Base-by-base conservation (phyloP, 2,329 filamentous ascomycete species). In the Elsinoe perseae region DNA sequence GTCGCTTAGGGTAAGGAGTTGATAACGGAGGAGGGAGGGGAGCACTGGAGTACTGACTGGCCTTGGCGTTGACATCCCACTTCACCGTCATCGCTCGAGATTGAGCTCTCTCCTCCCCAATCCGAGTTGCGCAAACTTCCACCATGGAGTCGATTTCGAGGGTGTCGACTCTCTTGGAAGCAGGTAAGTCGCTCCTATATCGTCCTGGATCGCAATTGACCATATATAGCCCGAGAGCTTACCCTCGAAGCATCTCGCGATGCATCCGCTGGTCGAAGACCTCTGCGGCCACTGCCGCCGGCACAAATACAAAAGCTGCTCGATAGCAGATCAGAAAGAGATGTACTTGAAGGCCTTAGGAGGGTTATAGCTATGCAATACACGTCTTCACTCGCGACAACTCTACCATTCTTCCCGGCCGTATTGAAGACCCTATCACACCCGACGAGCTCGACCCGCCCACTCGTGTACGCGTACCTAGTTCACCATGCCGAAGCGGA, bases 391-490 rank as follows among this genome's bases (percentile, higher is more conserved):
- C 84, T 87, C 64, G 88, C 95, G 69, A 86, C 89, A 63, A 95
- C 90, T 57, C 79, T 95, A 2, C 85, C 88, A 20, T 95, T 92
- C 78, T 98, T 98, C 77, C 95, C 92, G n/a, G 87, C 90, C 21
- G 87, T 98, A 56, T 89, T 98, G 70, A 98, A 98, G 76, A 98
- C 97, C 65, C 89, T 96, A 58, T 92, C 92, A 25, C 95, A 89
- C 34, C 87, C 91, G 12, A 95, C 90, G 65, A 80, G 96, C 65
- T 90, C 95, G 67, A 91, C 97, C 72, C 95, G 96, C 74, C 97
- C 97, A 72, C 83, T 98, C 56, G 93, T 98, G 60, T 98, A 98
- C 77, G 95, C 96, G 69, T 98, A 96, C 73, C 84, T 98, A 60
- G 86, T 97, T 59, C 89, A 95, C 69, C 91, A 98, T 79, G 93